A percentile compares a stretch with the other conserved stretches of the same genome.
phyloP scores from a whole-genome alignment of 2,329 filamentous ascomycete genomes.

The Malbranchea cinnamomea region DNA sequence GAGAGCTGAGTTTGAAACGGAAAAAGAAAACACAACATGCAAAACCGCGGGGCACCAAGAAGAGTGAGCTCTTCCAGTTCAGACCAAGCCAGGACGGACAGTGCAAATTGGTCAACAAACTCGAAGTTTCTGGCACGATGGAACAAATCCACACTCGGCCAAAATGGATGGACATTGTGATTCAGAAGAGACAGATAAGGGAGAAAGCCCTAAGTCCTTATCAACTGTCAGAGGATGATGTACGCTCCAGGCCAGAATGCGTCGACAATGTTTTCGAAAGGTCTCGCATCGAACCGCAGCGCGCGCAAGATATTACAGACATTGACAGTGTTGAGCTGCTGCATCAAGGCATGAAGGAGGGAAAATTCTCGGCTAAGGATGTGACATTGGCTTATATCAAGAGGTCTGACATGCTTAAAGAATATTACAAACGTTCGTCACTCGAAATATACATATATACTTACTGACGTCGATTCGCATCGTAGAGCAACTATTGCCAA shows the following conservation, averaged over 20 bases:
- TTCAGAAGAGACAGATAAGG: conserved; percentile 4
- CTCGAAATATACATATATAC: background rate
- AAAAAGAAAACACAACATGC: too few relatives aligned
- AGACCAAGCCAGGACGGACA: conserved; percentile 1
- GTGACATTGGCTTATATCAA: conserved; percentile 15
- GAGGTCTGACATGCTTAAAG: conserved; percentile 6
- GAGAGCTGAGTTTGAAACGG: too few relatives aligned
- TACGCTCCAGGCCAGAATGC: conserved; percentile 3
- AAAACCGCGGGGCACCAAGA: too few relatives aligned
- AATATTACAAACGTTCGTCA: background rate
- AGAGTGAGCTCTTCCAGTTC: too few relatives aligned
- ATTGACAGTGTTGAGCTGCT: conserved; percentile 6
- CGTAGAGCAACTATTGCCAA: conserved; percentile 24
- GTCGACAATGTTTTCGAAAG: conserved; percentile 4
- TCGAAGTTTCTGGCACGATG: too few relatives aligned
- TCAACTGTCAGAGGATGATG: conserved; percentile 3
- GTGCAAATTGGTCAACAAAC: too few relatives aligned
- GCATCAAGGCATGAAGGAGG: background rate
- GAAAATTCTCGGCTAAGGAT: conserved; percentile 12
- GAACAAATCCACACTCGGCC: too few relatives aligned
- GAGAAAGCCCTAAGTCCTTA: conserved; percentile 5
- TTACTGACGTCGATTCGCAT: too few relatives aligned
- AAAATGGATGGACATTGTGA: conserved; percentile 6
- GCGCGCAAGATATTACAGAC: conserved; percentile 5
- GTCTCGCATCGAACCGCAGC: conserved; percentile 5